Evolutionary conservation across 2,329 filamentous ascomycete genomes (phyloP).

Genomic region (Elsinoe necatrix): DNA sequence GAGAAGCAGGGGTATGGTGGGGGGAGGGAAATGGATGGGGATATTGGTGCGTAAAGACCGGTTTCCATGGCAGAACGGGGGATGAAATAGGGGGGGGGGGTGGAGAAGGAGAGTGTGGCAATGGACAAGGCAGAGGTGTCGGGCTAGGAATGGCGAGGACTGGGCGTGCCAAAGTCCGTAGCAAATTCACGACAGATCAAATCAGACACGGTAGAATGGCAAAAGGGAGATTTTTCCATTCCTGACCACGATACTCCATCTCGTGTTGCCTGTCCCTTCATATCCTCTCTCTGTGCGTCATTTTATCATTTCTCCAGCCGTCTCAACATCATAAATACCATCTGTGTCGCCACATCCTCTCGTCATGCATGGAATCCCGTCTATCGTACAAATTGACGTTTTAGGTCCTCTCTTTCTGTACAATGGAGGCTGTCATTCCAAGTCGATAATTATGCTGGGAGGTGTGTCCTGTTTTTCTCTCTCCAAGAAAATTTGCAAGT

Average conservation of each 20-base stretch:
- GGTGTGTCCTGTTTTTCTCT: slow-evolving; percentile 11
- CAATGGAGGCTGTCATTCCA: slow-evolving; percentile 1
- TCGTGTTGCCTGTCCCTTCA: not conserved
- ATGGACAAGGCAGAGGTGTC: not conserved
- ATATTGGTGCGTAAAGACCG: slow-evolving; percentile 41
- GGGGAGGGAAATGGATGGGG: slow-evolving; percentile 36
- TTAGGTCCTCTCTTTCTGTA: slow-evolving; percentile 13
- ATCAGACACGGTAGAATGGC: not conserved
- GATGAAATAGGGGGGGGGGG: not conserved
- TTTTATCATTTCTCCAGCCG: not conserved
- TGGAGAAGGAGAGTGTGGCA: not conserved
- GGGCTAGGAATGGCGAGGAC: not conserved
- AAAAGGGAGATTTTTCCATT: not conserved
- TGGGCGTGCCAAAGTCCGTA: too few species aligned
- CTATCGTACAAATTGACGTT: slow-evolving; percentile 13
- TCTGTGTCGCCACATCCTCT: slow-evolving; percentile 9
- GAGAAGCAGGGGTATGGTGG: slow-evolving; percentile 47
- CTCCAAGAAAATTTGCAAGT: not conserved
- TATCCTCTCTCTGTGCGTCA: not conserved
- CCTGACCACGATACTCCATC: not conserved
- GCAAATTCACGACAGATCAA: too few species aligned
- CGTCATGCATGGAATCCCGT: not conserved
- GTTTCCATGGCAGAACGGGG: too few species aligned
- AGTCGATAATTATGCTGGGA: not conserved
- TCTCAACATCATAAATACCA: not conserved